Conservation (phyloP, 2,329 filamentous ascomycete species). For the Cladosporium sp. region DNA sequence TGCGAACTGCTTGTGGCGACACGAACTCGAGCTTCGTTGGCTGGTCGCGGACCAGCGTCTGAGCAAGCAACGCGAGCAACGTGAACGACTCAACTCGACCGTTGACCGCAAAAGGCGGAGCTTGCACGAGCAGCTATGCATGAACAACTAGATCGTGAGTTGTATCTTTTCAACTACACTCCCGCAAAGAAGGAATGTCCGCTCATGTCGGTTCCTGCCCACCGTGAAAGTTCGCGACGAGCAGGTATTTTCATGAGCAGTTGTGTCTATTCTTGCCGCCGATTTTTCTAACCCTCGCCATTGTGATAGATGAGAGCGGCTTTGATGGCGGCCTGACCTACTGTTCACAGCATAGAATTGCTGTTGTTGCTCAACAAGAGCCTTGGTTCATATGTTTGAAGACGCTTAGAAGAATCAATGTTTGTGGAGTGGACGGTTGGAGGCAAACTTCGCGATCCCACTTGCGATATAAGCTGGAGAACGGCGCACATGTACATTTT, state of each 20-base stretch:
- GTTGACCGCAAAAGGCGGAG: too few relatives aligned
- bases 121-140: too few relatives aligned
- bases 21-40: too few relatives aligned
- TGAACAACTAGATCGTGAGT: too few relatives aligned
- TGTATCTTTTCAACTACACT: too few relatives aligned
- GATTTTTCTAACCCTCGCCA: not conserved
- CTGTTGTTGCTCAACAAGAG: not conserved
- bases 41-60: too few relatives aligned
- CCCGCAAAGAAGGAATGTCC: not conserved
- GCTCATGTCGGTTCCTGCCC: not conserved
- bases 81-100: too few relatives aligned
- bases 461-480: not conserved
- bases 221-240: not conserved
- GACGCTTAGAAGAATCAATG: too few relatives aligned
- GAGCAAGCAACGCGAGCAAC: too few relatives aligned
- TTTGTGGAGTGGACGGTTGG: not conserved
- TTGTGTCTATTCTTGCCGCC: not conserved
- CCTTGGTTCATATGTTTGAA: too few relatives aligned
- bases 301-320: not conserved
- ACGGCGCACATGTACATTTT: not conserved
- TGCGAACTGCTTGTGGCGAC: too few relatives aligned
- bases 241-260: not conserved
- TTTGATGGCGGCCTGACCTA: not conserved
- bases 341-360: too few relatives aligned
- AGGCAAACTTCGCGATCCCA: not conserved